Evolutionary conservation across 1,139 yeast species (phyloP).

Genomic region (Pneumocystis canis): DNA sequence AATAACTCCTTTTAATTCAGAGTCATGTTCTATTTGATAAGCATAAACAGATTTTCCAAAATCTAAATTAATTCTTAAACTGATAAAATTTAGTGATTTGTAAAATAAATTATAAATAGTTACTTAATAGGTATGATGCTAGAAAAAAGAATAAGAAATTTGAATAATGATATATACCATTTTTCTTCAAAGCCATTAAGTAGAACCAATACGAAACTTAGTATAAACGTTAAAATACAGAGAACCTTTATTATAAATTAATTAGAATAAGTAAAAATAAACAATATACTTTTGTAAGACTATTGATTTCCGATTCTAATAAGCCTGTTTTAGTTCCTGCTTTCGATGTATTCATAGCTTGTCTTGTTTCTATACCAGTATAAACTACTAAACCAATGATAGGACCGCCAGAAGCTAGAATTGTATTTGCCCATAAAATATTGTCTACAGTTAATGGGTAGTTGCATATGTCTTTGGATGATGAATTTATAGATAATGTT

Average conservation of each 20-base stretch:
- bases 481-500: slow-evolving; percentile 24
- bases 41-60: slow-evolving; percentile 94
- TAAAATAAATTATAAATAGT: neutral
- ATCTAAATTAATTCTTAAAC: slow-evolving; percentile 83
- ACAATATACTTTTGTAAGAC: slow-evolving; percentile 43
- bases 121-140: slow-evolving; percentile 80
- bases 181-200: slow-evolving; percentile 58
- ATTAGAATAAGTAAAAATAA: neutral
- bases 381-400: slow-evolving; percentile 68
- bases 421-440: slow-evolving; percentile 96
- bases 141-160: slow-evolving; percentile 80
- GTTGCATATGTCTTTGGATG: slow-evolving; percentile 31
- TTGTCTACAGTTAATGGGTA: slow-evolving; percentile 73
- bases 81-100: neutral
- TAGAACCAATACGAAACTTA: slow-evolving; percentile 64
- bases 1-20: slow-evolving; percentile 64
- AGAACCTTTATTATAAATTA: slow-evolving; percentile 30
- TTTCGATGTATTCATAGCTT: slow-evolving; percentile 78
- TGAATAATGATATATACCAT: slow-evolving; percentile 84
- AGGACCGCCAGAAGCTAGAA: slow-evolving; percentile 83
- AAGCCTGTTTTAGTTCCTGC: slow-evolving; percentile 86
- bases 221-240: slow-evolving; percentile 68
- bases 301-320: slow-evolving; percentile 79
- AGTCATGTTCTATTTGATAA: slow-evolving; percentile 81
- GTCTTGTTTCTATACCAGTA: slow-evolving; percentile 88